Evolutionary conservation across 129 eudicot genomes (phyloP).

Genomic region (Flaveria sonorensis): DNA sequence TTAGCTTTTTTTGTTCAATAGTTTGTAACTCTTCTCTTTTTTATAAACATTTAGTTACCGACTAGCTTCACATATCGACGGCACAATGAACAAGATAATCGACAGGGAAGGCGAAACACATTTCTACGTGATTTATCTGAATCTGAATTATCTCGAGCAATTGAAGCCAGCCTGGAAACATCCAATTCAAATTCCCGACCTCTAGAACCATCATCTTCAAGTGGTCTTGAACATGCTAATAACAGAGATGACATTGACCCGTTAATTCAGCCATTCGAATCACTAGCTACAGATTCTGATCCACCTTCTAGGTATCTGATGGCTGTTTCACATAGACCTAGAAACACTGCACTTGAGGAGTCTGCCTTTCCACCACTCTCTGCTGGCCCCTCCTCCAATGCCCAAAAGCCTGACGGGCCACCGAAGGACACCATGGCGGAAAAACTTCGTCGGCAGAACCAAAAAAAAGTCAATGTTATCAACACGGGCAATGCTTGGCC

Average conservation of each 20-base stretch:
- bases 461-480: slow-evolving; percentile 36
- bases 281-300: slow-evolving; percentile 53
- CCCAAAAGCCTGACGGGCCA: slow-evolving; percentile 44
- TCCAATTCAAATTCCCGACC: slow-evolving; percentile 33
- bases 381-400: slow-evolving; percentile 42
- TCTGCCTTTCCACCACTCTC: slow-evolving; percentile 89
- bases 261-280: slow-evolving; percentile 57
- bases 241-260: slow-evolving; percentile 33
- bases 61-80: slow-evolving; percentile 86
- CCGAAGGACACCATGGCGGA: slow-evolving; percentile 75
- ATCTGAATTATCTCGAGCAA: slow-evolving; percentile 73
- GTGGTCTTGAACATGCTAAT: slow-evolving; percentile 22
- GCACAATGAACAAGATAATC: slow-evolving; percentile 59
- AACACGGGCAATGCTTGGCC: slow-evolving; percentile 55
- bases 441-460: slow-evolving; percentile 57
- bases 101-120: slow-evolving; percentile 67
- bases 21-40: background rate
- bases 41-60: slow-evolving; percentile 54
- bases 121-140: slow-evolving; percentile 67
- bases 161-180: slow-evolving; percentile 81
- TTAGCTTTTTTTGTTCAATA: background rate
- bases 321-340: slow-evolving; percentile 69
- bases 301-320: slow-evolving; percentile 73
- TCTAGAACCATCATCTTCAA: slow-evolving; percentile 39
- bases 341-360: slow-evolving; percentile 56